Conservation (phyloP, 1,284 basidiomycete species). For the Chalciporus piperatoides region DNA sequence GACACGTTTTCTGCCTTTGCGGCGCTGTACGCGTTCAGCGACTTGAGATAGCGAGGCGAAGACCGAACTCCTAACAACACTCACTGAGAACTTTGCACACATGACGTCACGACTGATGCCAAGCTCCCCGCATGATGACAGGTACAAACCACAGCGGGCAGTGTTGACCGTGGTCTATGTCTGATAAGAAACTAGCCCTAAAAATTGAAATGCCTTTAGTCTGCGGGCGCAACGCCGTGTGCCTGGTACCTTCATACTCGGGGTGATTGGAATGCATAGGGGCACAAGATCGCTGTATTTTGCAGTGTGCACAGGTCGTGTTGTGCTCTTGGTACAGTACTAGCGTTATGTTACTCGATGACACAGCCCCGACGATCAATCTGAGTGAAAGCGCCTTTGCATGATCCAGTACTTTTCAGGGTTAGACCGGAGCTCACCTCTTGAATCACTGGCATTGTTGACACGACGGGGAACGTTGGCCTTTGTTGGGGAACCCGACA, state of each 20-base stretch:
- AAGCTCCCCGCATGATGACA: not conserved
- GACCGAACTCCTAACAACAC: too few relatives aligned
- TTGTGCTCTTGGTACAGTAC: too few relatives aligned
- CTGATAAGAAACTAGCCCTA: not conserved
- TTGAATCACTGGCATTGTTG: not conserved
- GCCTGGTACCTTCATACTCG: slow-evolving; percentile 2
- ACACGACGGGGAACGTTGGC: slow-evolving; percentile 10
- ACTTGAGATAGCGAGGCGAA: too few relatives aligned
- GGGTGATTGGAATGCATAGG: not conserved
- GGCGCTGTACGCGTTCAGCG: not conserved
- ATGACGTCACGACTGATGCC: not conserved
- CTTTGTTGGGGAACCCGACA: slow-evolving; percentile 2
- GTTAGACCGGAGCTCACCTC: not conserved
- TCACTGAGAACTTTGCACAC: too few relatives aligned
- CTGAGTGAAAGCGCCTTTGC: not conserved
- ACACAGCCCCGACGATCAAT: not conserved
- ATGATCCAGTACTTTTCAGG: not conserved
- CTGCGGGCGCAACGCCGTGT: not conserved
- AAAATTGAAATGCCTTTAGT: not conserved
- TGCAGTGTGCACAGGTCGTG: too few relatives aligned
- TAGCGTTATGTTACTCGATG: not conserved
- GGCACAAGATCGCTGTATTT: not conserved
- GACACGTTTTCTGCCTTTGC: not conserved
- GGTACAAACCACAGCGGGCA: not conserved
- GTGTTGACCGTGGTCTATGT: not conserved